Conservation (phyloP, 495 filamentous ascomycete species). For the Hyaloscypha bicolor region DNA sequence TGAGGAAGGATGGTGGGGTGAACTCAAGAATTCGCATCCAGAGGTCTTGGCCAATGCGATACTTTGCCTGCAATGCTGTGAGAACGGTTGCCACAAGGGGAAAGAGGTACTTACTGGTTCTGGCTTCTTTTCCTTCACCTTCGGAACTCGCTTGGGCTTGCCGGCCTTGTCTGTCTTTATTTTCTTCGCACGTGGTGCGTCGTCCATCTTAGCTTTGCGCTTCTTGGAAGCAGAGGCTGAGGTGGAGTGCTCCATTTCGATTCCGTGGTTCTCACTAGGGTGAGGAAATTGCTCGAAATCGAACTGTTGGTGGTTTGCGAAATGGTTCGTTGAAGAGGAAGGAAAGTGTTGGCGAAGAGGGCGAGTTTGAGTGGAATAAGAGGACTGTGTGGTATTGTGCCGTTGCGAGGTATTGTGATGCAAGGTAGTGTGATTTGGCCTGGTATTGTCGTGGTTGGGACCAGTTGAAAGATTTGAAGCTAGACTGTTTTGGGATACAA, state of each 20-base stretch:
- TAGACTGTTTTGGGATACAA: not conserved
- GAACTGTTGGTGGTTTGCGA: not conserved
- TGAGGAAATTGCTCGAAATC: not conserved
- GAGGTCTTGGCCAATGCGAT: slow-evolving; percentile 11
- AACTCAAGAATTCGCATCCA: slow-evolving; percentile 34
- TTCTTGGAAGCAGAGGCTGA: slow-evolving; percentile 12
- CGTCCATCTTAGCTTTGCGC: slow-evolving; percentile 14
- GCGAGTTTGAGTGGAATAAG: not conserved
- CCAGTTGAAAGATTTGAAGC: not conserved
- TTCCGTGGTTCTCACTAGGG: not conserved
- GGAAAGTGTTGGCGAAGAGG: not conserved
- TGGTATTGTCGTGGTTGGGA: not conserved
- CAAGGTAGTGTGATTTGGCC: not conserved
- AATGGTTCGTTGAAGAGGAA: not conserved
- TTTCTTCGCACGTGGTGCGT: slow-evolving; percentile 6
- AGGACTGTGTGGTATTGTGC: not conserved
- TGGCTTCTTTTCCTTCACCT: slow-evolving; percentile 18
- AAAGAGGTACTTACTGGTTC: slow-evolving; percentile 11
- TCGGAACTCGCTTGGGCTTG: slow-evolving; percentile 12
- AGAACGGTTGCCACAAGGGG: not conserved
- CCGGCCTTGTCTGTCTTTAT: slow-evolving; percentile 10
- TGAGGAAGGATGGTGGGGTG: slow-evolving; percentile 30
- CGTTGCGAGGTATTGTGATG: not conserved
- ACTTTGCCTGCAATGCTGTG: not conserved
- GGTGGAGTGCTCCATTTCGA: not conserved